Conservation (phyloP, 2,329 filamentous ascomycete genomes). For the Amauroascus niger region DNA sequence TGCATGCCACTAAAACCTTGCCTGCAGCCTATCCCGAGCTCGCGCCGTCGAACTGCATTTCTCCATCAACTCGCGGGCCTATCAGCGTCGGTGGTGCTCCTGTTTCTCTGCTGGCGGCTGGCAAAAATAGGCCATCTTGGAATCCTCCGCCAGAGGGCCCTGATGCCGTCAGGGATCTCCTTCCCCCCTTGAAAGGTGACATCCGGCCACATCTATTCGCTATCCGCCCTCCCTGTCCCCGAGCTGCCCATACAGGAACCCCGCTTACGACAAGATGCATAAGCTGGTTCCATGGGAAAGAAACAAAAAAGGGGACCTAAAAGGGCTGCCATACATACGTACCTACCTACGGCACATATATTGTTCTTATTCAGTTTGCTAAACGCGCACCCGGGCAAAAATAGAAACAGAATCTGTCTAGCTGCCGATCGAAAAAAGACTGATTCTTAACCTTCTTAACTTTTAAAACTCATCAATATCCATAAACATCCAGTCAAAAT, state of each 20-base stretch:
- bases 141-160: constrained; percentile 6
- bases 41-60: constrained; percentile 7
- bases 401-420: constrained; percentile 18
- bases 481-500: constrained; percentile 14
- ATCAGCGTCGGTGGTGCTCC: not conserved
- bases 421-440: constrained; percentile 12
- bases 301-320: not conserved
- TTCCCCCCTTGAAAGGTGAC: constrained; percentile 4
- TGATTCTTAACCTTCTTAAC: constrained; percentile 5
- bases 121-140: constrained; percentile 14
- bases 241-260: not conserved
- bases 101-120: constrained; percentile 2
- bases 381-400: constrained; percentile 17
- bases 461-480: constrained; percentile 15
- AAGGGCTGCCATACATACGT: not conserved
- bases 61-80: not conserved
- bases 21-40: constrained; percentile 11
- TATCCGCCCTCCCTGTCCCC: constrained; percentile 2
- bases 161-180: constrained; percentile 4
- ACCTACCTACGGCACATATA: constrained; percentile 2
- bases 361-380: not conserved
- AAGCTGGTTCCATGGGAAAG: constrained; percentile 1
- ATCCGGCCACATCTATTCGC: constrained; percentile 11
- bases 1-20: constrained; percentile 7
- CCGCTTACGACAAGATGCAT: constrained; percentile 2